Percentiles rank a stretch among this genome's conserved stretches.
Evolutionary conservation across 192 early-diverging fungal species (phyloP).

Genomic region (Coemansia brasiliensis): DNA sequence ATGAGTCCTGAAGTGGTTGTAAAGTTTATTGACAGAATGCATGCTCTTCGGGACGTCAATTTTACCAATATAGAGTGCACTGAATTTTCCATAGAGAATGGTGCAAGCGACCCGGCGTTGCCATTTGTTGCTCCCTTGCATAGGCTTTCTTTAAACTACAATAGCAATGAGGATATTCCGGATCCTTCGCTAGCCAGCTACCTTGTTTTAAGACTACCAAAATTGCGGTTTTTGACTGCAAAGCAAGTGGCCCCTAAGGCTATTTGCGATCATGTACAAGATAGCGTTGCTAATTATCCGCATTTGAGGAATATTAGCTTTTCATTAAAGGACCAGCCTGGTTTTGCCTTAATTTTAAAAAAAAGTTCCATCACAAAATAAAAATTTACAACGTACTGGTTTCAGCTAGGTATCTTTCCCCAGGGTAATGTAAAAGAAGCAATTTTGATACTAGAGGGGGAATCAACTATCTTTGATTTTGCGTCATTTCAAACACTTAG

Average conservation of each 20-base stretch:
- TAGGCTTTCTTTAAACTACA: background rate
- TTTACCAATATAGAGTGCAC: background rate
- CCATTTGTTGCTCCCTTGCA: background rate
- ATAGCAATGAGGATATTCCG: background rate
- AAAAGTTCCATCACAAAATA: no score
- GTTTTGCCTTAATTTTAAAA: background rate
- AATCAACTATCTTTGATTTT: no score
- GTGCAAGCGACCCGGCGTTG: background rate
- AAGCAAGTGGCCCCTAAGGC: background rate
- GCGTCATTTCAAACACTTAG: no score
- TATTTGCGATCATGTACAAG: background rate
- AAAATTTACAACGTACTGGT: no score
- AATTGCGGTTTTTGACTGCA: background rate
- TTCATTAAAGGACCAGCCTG: background rate
- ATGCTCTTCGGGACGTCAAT: background rate
- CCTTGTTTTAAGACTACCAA: background rate
- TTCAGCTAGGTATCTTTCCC: no score
- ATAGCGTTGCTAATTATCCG: background rate
- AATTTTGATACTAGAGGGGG: no score
- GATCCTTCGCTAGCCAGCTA: background rate
- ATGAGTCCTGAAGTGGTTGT: background rate
- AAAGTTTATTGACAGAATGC: background rate
- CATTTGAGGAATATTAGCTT: background rate
- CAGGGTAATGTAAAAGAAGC: no score
- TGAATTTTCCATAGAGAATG: background rate